Evolutionary conservation across 2,329 filamentous ascomycete species (phyloP).

Genomic region (Colletotrichum lentis): DNA sequence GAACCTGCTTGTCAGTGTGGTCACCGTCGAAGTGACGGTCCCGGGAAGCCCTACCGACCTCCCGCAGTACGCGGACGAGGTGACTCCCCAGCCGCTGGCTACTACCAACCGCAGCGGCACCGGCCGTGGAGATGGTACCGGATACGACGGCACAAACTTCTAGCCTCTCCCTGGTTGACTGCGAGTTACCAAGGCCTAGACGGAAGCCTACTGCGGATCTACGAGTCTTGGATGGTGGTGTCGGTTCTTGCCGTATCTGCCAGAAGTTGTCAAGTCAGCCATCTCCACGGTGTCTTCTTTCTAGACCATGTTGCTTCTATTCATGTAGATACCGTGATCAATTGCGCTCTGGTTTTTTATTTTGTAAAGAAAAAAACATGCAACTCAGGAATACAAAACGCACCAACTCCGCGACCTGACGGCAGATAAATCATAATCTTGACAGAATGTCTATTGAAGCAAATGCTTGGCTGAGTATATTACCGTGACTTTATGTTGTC

Average conservation of each 20-base stretch:
- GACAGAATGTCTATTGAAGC: too few relatives aligned
- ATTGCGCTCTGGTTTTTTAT: too few relatives aligned
- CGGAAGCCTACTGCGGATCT: neutral
- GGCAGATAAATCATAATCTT: too few relatives aligned
- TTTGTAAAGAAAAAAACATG: too few relatives aligned
- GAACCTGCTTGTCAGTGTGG: conserved; percentile 26
- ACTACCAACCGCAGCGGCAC: conserved; percentile 25
- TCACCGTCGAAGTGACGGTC: conserved; percentile 27
- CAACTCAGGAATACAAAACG: too few relatives aligned
- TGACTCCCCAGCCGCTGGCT: conserved; percentile 14
- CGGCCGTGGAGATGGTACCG: conserved; percentile 25
- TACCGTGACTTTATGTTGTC: too few relatives aligned
- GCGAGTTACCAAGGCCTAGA: too few relatives aligned
- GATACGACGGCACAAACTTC: conserved; percentile 11
- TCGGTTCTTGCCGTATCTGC: neutral
- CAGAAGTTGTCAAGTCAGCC: neutral
- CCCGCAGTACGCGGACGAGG: conserved; percentile 17
- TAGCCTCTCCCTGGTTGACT: neutral
- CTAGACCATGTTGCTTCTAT: too few relatives aligned
- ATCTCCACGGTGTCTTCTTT: too few relatives aligned
- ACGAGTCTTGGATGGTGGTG: neutral
- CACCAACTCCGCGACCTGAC: too few relatives aligned
- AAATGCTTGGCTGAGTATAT: too few relatives aligned
- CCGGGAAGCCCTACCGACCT: conserved; percentile 15
- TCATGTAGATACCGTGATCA: too few relatives aligned